phyloP scores from a whole-genome alignment of 2,329 filamentous ascomycete species.

The Ophiostoma quercus region DNA sequence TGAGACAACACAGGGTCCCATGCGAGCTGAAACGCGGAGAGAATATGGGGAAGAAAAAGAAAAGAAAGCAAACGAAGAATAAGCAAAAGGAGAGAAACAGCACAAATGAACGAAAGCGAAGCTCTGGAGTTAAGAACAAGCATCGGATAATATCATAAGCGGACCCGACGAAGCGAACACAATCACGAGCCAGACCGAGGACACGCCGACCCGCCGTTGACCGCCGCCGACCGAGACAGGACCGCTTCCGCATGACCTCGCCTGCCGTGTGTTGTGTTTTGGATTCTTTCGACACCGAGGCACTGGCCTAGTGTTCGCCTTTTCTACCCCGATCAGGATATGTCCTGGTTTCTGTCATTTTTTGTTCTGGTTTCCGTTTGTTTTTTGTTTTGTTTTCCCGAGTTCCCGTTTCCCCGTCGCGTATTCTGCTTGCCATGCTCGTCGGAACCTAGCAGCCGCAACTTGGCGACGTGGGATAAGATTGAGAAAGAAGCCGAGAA shows the following conservation, averaged over 20 bases:
- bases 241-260: background rate
- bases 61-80: background rate
- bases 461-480: background rate
- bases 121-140: background rate
- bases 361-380: background rate
- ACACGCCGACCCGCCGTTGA: slow-evolving; percentile 16
- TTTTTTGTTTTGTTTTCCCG: background rate
- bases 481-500: background rate
- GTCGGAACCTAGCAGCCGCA: background rate
- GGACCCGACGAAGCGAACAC: slow-evolving; percentile 6
- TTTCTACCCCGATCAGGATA: background rate
- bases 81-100: background rate
- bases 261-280: slow-evolving; percentile 16
- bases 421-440: background rate
- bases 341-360: background rate
- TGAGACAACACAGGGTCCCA: background rate
- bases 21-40: background rate
- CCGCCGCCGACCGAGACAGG: slow-evolving; percentile 2
- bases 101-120: background rate
- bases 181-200: slow-evolving; percentile 14
- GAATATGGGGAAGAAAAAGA: background rate
- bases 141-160: background rate
- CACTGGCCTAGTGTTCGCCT: background rate
- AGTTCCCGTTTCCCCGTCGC: background rate
- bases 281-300: slow-evolving; percentile 12